Base-by-base conservation (phyloP, 2,329 filamentous ascomycete genomes). In the Thermoascus crustaceus region DNA sequence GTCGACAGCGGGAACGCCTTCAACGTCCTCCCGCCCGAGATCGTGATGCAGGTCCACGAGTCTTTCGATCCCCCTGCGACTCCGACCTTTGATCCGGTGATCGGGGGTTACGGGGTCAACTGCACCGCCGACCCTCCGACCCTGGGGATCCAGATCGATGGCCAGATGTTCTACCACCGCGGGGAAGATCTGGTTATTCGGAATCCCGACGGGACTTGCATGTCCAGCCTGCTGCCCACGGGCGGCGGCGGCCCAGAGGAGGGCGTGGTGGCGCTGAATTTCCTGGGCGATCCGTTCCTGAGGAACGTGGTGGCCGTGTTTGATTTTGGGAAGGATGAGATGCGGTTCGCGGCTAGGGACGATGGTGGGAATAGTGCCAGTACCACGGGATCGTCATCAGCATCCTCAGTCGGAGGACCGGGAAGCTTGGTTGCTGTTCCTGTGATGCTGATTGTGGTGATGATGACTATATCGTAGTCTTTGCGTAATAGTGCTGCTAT, bases 271-370 rank as follows among this genome's bases (percentile, higher is more conserved):
- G 42, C 52, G 25, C 27, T 59, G 24, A 58, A 51, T 23, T 63
- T 71, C 26, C 42, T 72, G 30, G 69, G 69, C 0, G 66, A 66
- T 34, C 52, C 60, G 3, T 72, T 69, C 42, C 52, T 71, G 50
- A 69, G 68, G 50, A 71, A 68, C 41, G 69, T 72, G 1, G 50
- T 73, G 4, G 54, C 62, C 7, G 68, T 73, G 2, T 72, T 68
- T 50, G 70, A 73, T 54, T 58, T 72, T 38, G 68, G 66, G 7
- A 61, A 55, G 13, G 53, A 54, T 29, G 54, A 66, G 50, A 63
- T 72, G 63, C 50, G 61, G n/a, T 71, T 72, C 46, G 62, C 67
- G 9, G n/a, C n/a, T n/a, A n/a, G n/a, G n/a, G n/a, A n/a, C n/a
- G n/a, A n/a, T n/a, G n/a, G n/a, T n/a, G n/a, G n/a, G n/a, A n/a